Evolutionary conservation across 129 eudicot species (phyloP), one percentile per base, ranked within the genome.

Genomic region (Apium graveolens): DNA sequence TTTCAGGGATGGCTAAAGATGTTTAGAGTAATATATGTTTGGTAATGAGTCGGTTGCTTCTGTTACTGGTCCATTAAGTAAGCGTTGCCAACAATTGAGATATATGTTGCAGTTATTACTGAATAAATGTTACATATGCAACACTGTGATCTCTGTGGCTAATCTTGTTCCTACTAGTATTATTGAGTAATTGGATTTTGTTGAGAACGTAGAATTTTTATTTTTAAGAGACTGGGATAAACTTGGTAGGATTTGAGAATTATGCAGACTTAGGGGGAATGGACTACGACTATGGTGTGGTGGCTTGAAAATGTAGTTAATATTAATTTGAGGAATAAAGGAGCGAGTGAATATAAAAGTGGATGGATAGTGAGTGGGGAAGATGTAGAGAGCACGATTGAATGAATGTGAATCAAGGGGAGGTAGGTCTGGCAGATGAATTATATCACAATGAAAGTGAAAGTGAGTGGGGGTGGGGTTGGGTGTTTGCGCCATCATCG

Each of bases 1-100:
- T 94, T 71, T 85, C 93, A 72, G 97, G 93, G 63, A 70, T 94
- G 83, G 96, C 97, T 11, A 88, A 84, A 80, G 98, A 94, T 41
- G 96, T 94, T 78, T 94, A 89, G 90, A 31, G 72, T 31, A 32
- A 5, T 9, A 60, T 57, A 0, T 11, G 32, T 3, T n/a, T 10
- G 44, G 73, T 31, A 18, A 18, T 14, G 73, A 29, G 37, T 63
- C 27, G 70, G 70, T n/a, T 6, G 10, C 16, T 63, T 27, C 7
- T 26, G 14, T 27, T n/a, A 31, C 14, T 27, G 72, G 41, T 66
- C 41, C 70, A 65, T 31, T 31, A 11, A 3, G 38, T 66, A 11
- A 3, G 38, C 31, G 72, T 68, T 32, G 4, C 5, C 11, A 16
- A 32, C 32, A 32, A 32, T 42, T 68, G 21, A 60, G 34, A 9